Conservation (phyloP, 2,329 filamentous ascomycete genomes). For the Grosmannia huntii region DNA sequence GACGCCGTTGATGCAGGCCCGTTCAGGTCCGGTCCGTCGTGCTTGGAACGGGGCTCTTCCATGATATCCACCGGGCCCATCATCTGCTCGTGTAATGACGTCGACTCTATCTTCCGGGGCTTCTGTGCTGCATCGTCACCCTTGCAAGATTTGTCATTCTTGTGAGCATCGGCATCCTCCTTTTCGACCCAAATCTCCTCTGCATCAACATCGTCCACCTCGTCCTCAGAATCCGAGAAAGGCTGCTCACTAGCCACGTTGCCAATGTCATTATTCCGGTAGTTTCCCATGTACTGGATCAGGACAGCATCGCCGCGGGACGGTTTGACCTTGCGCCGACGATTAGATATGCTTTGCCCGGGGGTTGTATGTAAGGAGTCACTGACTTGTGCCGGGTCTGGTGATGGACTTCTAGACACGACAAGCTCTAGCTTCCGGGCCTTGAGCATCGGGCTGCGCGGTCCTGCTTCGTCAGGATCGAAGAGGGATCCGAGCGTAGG, state of each 20-base stretch:
- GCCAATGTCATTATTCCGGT: slow-evolving; percentile 53
- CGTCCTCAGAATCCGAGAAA: slow-evolving; percentile 20
- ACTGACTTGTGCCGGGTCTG: slow-evolving; percentile 32
- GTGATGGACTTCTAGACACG: slow-evolving; percentile 38
- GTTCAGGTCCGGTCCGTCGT: not conserved
- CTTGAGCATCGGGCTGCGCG: slow-evolving; percentile 25
- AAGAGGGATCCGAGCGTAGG: not conserved
- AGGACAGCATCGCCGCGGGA: slow-evolving; percentile 55
- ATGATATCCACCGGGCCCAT: not conserved
- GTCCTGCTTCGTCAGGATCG: slow-evolving; percentile 26
- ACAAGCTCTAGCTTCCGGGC: slow-evolving; percentile 28
- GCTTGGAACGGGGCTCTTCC: not conserved
- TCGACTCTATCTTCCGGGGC: not conserved
- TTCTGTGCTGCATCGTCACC: not conserved
- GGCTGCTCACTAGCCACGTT: slow-evolving; percentile 38
- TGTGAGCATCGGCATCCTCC: not conserved
- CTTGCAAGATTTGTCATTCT: not conserved
- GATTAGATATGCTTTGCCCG: slow-evolving; percentile 35
- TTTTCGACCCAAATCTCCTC: not conserved
- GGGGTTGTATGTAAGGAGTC: slow-evolving; percentile 15
- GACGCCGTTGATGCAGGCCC: not conserved
- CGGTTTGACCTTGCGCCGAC: slow-evolving; percentile 38
- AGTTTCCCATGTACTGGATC: slow-evolving; percentile 49
- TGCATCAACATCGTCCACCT: not conserved
- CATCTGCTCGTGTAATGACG: not conserved